These are phyloP conservation scores for Candida pseudofarinosa DNA, from an alignment of 805 yeast genomes.

Conservation along the genomic window DNA sequence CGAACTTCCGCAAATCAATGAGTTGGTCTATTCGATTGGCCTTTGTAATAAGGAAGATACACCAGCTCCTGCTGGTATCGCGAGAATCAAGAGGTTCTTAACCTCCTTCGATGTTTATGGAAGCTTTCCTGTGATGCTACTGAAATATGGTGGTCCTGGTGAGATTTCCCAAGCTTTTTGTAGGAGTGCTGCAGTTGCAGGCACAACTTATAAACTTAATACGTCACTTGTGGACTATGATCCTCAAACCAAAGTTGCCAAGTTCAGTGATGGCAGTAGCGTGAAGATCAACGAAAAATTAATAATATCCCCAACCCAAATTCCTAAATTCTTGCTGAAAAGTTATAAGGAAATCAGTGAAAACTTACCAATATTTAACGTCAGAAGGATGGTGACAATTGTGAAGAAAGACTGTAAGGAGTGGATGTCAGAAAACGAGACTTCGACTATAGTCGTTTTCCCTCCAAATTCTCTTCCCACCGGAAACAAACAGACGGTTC, in stretches of 20 bases:
- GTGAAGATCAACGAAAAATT: conserved; percentile 77
- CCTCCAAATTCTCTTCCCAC: conserved; percentile 78
- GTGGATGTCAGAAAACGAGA: conserved; percentile 86
- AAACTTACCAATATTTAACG: conserved; percentile 43
- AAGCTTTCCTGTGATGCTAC: conserved; percentile 84
- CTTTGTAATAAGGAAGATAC: conserved; percentile 60
- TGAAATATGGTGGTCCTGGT: conserved; percentile 94
- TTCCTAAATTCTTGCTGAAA: conserved; percentile 39
- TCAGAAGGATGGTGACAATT: conserved; percentile 74
- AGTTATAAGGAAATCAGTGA: conserved; percentile 41
- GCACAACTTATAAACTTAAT: conserved; percentile 85
- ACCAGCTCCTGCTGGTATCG: conserved; percentile 68
- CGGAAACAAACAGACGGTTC: conserved; percentile 69
- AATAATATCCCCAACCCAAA: conserved; percentile 68
- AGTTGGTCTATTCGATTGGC: conserved; percentile 83
- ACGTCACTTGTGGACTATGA: conserved; percentile 65
- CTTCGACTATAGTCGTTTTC: conserved; percentile 84
- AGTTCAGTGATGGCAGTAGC: conserved; percentile 68
- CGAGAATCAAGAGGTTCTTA: conserved; percentile 78
- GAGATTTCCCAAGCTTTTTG: conserved; percentile 96
- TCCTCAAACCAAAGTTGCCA: conserved; percentile 61
- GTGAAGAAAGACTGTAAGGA: conserved; percentile 85
- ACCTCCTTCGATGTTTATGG: conserved; percentile 89
- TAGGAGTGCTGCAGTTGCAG: conserved; percentile 97
- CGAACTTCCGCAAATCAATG: conserved; percentile 71